Conservation (phyloP, 225 moss, liverwort and hornwort genomes). For the Climacium dendroides region DNA sequence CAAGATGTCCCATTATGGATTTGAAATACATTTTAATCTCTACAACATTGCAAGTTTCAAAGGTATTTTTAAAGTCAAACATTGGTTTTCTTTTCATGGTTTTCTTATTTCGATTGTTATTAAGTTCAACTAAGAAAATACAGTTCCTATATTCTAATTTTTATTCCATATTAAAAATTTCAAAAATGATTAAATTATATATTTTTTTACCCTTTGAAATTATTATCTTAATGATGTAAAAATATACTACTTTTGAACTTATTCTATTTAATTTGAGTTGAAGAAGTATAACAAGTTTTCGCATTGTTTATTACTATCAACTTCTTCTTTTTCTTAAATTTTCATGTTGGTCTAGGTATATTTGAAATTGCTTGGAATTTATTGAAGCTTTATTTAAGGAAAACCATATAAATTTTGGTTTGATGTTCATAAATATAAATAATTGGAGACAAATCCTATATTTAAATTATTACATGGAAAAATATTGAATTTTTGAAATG, state of each 20-base stretch:
- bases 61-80: not conserved
- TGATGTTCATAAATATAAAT: not conserved
- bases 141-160: not conserved
- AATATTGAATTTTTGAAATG: not conserved
- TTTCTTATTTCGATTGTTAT: not conserved
- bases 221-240: not conserved
- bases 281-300: not conserved
- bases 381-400: not conserved
- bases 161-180: not conserved
- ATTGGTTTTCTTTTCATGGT: not conserved
- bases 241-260: too few species aligned
- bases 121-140: not conserved
- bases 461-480: not conserved
- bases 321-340: not conserved
- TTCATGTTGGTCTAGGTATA: too few species aligned
- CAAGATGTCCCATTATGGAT: not conserved
- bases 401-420: too few species aligned
- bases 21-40: not conserved
- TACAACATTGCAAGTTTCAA: fast-evolving
- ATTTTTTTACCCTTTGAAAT: not conserved
- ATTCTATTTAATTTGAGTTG: not conserved
- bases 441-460: not conserved
- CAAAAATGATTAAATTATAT: not conserved
- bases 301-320: not conserved
- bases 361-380: not conserved